Base-by-base conservation (phyloP, 805 yeast species). In the Nakazawaea ishiwadae region DNA sequence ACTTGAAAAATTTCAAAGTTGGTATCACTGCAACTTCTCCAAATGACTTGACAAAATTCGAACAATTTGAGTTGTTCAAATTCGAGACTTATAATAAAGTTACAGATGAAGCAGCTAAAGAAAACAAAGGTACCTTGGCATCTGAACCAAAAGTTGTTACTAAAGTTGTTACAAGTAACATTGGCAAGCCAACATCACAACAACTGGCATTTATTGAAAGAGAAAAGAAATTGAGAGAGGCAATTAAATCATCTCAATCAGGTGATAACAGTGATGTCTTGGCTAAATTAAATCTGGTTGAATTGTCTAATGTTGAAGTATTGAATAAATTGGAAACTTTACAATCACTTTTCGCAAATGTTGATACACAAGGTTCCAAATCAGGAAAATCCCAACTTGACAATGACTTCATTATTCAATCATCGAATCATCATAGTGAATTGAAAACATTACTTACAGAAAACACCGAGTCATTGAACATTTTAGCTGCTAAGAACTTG, bases 61-160 rank as follows among this genome's bases (percentile, higher is more conserved):
- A 84, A 54, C 71, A 72, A 20, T 81, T 77, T 59, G 95, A 85
- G 59, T 54, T 85, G 5, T 63, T 84, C 49, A 72, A 73, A 53
- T 58, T 84, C 51, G 71, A 75, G 31, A 68, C 75, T 2, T 84
- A 73, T 62, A 68, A 71, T 37, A 66, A 68, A 27, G 66, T 83
- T 18, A 63, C 76, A 4, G 68, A 67, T 40, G 82, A 77, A 49
- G 75, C 82, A 4, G n/a, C 8, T 3, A 58, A 69, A 35, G 80
- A 77, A 42, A 81, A 79, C 46, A 80, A 79, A 49, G 79, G 75
- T 1, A 63, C 60, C 18, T 47, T 63, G 12, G 69, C 70, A 51
- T 56, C 54, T 2, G 73, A 70, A 47, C 73, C 78, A 23, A 69
- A 67, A 42, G 65, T 75, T 11, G 54, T 68, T 15, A 62, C 70